These are phyloP conservation scores for Aspergillus niger DNA, from an alignment of 2,329 filamentous ascomycete species.

Conservation along the genomic window DNA sequence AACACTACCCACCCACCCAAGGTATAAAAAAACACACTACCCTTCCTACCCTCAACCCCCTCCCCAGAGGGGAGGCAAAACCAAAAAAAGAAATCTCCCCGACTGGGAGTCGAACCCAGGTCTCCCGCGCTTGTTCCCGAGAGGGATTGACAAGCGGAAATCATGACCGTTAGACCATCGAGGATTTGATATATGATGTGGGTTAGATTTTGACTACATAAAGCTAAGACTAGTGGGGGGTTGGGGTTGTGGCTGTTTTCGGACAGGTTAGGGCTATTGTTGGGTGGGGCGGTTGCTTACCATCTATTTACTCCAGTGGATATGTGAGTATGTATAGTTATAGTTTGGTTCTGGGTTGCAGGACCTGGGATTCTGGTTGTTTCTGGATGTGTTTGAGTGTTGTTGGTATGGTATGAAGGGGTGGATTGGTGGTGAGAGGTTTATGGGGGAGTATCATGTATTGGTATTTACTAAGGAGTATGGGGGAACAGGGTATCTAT, in stretches of 20 bases:
- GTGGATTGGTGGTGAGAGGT: too few relatives aligned
- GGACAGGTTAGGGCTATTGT: too few relatives aligned
- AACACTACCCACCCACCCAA: too few relatives aligned
- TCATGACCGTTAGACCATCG: constrained; percentile 13
- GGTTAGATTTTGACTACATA: background rate
- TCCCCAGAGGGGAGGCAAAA: background rate
- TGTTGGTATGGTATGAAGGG: too few relatives aligned
- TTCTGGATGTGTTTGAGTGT: too few relatives aligned
- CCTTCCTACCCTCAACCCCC: background rate
- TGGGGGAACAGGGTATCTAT: too few relatives aligned
- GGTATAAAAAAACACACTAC: background rate
- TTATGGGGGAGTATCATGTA: too few relatives aligned
- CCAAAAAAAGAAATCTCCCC: constrained; percentile 2
- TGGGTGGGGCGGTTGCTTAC: background rate
- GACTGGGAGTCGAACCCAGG: constrained; percentile 13
- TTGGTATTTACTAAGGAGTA: too few relatives aligned
- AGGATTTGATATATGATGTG: background rate
- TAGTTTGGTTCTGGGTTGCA: too few relatives aligned
- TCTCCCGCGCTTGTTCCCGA: constrained; percentile 8
- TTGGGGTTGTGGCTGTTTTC: too few relatives aligned
- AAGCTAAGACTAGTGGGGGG: background rate
- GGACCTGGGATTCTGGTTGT: too few relatives aligned
- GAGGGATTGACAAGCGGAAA: constrained; percentile 7
- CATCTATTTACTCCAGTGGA: background rate
- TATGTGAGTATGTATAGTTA: too few relatives aligned